A percentile compares a stretch with the other conserved stretches of the same genome.
Conservation (phyloP, 805 yeast genomes). For the Kuraishia capsulata region DNA sequence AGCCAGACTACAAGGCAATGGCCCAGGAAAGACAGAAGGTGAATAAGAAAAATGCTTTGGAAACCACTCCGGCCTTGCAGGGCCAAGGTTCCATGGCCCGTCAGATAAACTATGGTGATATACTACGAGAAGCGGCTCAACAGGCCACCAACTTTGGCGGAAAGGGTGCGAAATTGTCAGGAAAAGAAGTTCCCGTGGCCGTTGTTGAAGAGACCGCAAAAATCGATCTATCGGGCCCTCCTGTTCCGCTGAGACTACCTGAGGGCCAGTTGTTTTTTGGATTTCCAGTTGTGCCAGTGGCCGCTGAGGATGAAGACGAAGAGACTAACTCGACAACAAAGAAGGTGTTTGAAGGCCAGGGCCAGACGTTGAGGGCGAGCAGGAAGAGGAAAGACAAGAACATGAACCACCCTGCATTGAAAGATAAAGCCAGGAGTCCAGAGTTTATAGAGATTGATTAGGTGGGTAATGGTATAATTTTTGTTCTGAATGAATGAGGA, state of each 20-base stretch:
- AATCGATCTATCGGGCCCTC: conserved; percentile 48
- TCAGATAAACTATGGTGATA: conserved; percentile 53
- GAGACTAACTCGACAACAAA: conserved; percentile 15
- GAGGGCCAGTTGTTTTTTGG: conserved; percentile 91
- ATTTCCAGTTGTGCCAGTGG: conserved; percentile 59
- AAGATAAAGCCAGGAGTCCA: conserved; percentile 60
- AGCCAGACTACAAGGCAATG: conserved; percentile 56
- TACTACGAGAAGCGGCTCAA: conserved; percentile 35
- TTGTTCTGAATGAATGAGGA: too few relatives aligned
- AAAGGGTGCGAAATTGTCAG: conserved; percentile 64
- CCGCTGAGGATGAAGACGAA: conserved; percentile 25
- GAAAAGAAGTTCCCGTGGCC: conserved; percentile 30
- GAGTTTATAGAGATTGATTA: conserved; percentile 76
- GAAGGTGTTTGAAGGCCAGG: conserved; percentile 49
- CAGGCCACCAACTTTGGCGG: conserved; percentile 37
- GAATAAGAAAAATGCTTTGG: conserved; percentile 32
- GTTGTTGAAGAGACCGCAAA: conserved; percentile 24
- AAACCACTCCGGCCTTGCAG: conserved; percentile 20
- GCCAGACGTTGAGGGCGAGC: conserved; percentile 54
- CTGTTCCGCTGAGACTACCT: conserved; percentile 67
- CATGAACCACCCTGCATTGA: conserved; percentile 41
- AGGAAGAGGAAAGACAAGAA: conserved; percentile 54
- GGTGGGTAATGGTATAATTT: conserved; percentile 8
- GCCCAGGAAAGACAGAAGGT: conserved; percentile 18
- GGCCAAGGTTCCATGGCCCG: conserved; percentile 68